Conservation (phyloP, 129 eudicot species). For the Flaveria brownii region DNA sequence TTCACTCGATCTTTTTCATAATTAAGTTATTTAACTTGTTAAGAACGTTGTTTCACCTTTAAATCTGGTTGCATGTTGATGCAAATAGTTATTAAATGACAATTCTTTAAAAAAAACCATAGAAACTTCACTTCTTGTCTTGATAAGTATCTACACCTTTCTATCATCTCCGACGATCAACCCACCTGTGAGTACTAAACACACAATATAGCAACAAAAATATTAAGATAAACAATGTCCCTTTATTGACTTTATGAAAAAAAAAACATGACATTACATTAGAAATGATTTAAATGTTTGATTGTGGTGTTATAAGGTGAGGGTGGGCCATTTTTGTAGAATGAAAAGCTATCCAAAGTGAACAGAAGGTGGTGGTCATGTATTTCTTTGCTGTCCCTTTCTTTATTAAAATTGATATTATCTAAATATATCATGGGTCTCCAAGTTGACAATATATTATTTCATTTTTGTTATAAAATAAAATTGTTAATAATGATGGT, state of each 20-base stretch:
- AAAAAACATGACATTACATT: not conserved
- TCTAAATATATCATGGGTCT: slow-evolving; percentile 27
- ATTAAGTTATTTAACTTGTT: not conserved
- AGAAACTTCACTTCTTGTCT: not conserved
- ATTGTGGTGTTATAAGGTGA: slow-evolving; percentile 28
- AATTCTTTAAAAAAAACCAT: not conserved
- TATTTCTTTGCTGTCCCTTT: slow-evolving; percentile 38
- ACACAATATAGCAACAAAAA: not conserved
- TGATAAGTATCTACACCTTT: not conserved
- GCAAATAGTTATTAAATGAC: not conserved
- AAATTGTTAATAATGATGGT: not conserved
- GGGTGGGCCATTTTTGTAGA: slow-evolving; percentile 20
- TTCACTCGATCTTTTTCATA: not conserved
- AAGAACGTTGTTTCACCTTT: not conserved
- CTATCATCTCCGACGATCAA: not conserved
- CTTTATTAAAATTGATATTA: slow-evolving; percentile 31
- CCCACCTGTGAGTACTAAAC: not conserved
- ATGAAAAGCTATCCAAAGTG: slow-evolving; percentile 26
- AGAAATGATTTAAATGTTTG: not conserved
- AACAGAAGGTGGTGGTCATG: slow-evolving; percentile 25
- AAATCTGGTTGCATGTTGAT: not conserved
- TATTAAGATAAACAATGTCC: not conserved
- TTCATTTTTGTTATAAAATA: not conserved
- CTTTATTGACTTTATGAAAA: slow-evolving; percentile 8
- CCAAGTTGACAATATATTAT: slow-evolving; percentile 29